Base-by-base conservation (phyloP, 1,139 yeast genomes). In the Pichia sp. region DNA sequence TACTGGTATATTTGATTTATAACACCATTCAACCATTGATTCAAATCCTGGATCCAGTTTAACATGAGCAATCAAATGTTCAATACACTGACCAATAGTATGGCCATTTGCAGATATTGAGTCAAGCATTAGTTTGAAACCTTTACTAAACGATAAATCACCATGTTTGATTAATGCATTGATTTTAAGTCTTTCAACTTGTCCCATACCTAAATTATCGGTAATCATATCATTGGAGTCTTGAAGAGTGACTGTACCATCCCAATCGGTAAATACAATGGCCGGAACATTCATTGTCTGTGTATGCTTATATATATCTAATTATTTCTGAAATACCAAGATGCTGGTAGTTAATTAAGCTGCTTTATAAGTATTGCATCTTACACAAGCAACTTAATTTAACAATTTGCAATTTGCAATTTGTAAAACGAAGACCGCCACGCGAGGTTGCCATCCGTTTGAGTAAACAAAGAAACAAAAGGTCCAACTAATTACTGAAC, bases 181-280 rank as follows among this genome's bases (percentile, higher is more conserved):
- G 60, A 91, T 75, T 41, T 71, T 81, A 56, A 75, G 71, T 61
- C 99, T 80, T 59, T 76, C 76, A 39, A 76, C 81, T 50, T 73
- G 71, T 4, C 99, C 99, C 69, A 89, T 87, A 6, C 99, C 99
- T 34, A 86, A 73, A 63, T 80, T 81, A 66, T 93, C 98, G 22
- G 98, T 90, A 59, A 93, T 73, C 68, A 77, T 86, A 68, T 93
- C 98, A 66, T 93, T 95, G 58, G 96, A 87, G 68, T 93, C 99
- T 63, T 83, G 85, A 56, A 87, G 73, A 19, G 99, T 93, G 58
- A 93, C 95, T 9, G 99, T 93, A 27, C 99, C 99, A 68, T 93
- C 99, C 83, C 95, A 93, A 70, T 93, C 99, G 50, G 97, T 87
- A 73, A 93, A 93, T 42, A 93, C 86, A 62, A 93, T 88, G 53